phyloP scores from a whole-genome alignment of 768 basidiomycete species.

The Brasilioporus rufonigricans region DNA sequence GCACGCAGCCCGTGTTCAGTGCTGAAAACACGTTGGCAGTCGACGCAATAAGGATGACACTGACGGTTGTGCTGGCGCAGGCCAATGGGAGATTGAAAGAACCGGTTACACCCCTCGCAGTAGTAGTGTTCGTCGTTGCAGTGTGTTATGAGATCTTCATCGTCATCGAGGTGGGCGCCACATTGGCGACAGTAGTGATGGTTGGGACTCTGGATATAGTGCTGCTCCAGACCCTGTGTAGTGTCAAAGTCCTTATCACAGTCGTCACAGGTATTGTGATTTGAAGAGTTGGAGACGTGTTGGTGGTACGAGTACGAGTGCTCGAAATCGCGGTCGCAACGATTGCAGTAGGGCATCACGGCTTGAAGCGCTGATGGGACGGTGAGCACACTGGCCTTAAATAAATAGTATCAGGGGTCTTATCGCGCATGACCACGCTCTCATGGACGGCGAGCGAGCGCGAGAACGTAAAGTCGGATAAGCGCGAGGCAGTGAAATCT shows the following conservation, averaged over 20 bases:
- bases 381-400: too few species aligned
- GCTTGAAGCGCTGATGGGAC: background rate
- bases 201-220: constrained; percentile 47
- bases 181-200: constrained; percentile 58
- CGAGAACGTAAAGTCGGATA: too few species aligned
- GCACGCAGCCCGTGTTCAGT: constrained; percentile 15
- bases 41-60: constrained; percentile 39
- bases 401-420: background rate
- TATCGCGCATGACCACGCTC: too few species aligned
- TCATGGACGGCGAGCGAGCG: too few species aligned
- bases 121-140: constrained; percentile 39
- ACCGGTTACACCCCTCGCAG: constrained; percentile 40
- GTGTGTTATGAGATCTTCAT: constrained; percentile 39
- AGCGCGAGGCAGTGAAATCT: too few species aligned
- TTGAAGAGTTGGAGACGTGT: constrained; percentile 35
- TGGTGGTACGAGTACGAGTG: constrained; percentile 29
- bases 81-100: constrained; percentile 40
- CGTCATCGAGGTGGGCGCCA: constrained; percentile 39
- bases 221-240: constrained; percentile 40
- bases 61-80: constrained; percentile 51
- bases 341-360: constrained; percentile 33
- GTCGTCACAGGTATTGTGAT: constrained; percentile 44
- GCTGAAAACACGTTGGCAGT: constrained; percentile 44
- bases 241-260: constrained; percentile 49
- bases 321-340: constrained; percentile 40